Base-by-base conservation (phyloP, 768 basidiomycete genomes). In the Termitomyces bulborhizus region DNA sequence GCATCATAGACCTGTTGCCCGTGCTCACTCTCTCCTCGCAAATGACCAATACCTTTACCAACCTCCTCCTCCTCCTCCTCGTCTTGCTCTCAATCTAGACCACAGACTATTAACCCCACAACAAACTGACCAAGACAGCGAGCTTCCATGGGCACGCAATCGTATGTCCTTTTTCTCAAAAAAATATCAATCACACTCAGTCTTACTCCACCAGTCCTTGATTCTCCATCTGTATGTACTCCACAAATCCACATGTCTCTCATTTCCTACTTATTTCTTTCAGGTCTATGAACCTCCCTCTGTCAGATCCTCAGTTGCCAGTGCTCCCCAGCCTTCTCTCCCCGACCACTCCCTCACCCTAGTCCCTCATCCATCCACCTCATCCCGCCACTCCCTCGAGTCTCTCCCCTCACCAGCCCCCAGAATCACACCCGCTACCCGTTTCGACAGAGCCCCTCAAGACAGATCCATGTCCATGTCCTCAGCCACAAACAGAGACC, bases 381-480 rank as follows among this genome's bases (percentile, higher is more conserved):
- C 29, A 29, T 68, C 74, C 29, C 72, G 90, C 45, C 79, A 84
- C 55, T 91, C 88, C 4, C 83, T 84, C 6, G 90, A 93, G 58
- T 88, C 89, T 8, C 61, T 78, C 24, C 80, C 81, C 56, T 84
- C 21, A 21, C 84, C 2, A 72, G 83, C 32, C 45, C 84, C 86
- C 26, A 77, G 75, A 34, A 67, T 75, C 32, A 2, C 34, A 46
- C 58, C 69, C 24, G 70, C 68, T 36, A 73, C 79, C 57, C 81
- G 83, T 54, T 80, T 84, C 46, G 84, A 88, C 60, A 83, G 84
- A 53, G 65, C 71, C 3, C 62, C 71, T 4, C 85, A 86, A 60
- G 88, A 91, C 71, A 83, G 90, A 29, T 74, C 89, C 46, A 78
- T 90, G 73, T 90, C 88, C 52, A 81, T 90, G 76, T 88, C 87